Base-by-base conservation (phyloP, 208 protist genomes). In the Leishmania martiniquensis region DNA sequence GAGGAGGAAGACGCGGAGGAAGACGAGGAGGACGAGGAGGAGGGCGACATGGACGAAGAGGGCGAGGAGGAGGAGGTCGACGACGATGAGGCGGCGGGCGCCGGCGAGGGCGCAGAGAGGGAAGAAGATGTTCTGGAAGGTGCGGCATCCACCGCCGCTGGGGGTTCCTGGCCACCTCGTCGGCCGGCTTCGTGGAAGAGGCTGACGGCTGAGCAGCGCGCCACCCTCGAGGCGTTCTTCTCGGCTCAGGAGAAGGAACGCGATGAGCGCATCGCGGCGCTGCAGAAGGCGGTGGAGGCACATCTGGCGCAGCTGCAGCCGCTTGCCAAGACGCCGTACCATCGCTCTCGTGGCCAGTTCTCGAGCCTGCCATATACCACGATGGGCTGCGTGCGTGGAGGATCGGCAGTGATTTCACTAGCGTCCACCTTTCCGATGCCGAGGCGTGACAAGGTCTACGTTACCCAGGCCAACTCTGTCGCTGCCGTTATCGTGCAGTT, bases 271-370 rank as follows among this genome's bases (percentile, higher is more conserved):
- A 67, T 91, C 13, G 49, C 72, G 37, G 67, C 70, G 34, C 59
- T 92, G 57, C 78, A 80, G 22, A 67, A 85, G 29, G 72, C 88
- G 6, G 85, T 84, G 42, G 74, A 67, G 59, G 73, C 82, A 22
- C 83, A 88, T 65, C 45, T 84, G 49, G 66, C 78, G 3, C 54
- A 72, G 39, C 49, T 92, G 32, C 68, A 78, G 55, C 74, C 82
- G 32, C 75, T 92, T 39, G 77, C 82, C 20, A 71, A 81, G 63
- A 69, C 86, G 22, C 88, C 86, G 25, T 94, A 91, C 76, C 78
- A 94, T 75, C 85, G 82, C n/a, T 76, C 82, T 9, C 83, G 88
- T 10, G 84, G 79, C 4, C 74, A 91, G 71, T 94, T 94, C 65
- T 84, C 80, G 22, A 84, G 81, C 44, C 73, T 94, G 59, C 76